Conservation (phyloP, 164 flowering plant species). For the Piper longum region DNA sequence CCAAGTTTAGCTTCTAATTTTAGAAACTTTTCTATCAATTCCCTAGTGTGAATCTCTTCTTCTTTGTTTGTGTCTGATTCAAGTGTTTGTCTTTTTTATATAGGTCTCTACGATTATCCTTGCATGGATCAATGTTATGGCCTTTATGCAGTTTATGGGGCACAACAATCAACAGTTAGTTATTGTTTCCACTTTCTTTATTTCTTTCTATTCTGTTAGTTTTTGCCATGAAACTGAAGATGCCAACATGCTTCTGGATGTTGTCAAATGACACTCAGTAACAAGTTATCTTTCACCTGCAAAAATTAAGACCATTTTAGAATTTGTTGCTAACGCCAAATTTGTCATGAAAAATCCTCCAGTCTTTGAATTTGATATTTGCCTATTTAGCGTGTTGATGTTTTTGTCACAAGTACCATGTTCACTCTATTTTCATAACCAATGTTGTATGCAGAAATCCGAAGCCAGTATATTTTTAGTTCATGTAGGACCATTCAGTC, state of each 20-base stretch:
- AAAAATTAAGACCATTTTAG: background rate
- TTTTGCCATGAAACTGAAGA: no score
- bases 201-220: background rate
- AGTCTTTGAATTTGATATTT: slow-evolving; percentile 6
- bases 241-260: background rate
- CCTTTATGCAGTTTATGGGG: slow-evolving; percentile 41
- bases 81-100: slow-evolving; percentile 2
- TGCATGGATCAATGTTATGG: slow-evolving; percentile 45
- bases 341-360: slow-evolving; percentile 3
- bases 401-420: no score
- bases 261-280: no score
- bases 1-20: slow-evolving; percentile 86
- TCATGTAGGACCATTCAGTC: no score
- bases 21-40: slow-evolving; percentile 58
- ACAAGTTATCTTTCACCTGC: background rate
- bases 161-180: slow-evolving; percentile 39
- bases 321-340: background rate
- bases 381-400: no score
- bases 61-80: background rate
- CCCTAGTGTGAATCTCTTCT: slow-evolving; percentile 56
- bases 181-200: background rate
- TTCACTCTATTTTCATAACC: no score
- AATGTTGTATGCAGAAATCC: no score
- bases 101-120: slow-evolving; percentile 48
- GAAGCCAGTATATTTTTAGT: no score